Percentiles rank a stretch among this genome's conserved stretches.
phyloP scores from a whole-genome alignment of 257 asterid species.

The Euphrasia confusa region DNA sequence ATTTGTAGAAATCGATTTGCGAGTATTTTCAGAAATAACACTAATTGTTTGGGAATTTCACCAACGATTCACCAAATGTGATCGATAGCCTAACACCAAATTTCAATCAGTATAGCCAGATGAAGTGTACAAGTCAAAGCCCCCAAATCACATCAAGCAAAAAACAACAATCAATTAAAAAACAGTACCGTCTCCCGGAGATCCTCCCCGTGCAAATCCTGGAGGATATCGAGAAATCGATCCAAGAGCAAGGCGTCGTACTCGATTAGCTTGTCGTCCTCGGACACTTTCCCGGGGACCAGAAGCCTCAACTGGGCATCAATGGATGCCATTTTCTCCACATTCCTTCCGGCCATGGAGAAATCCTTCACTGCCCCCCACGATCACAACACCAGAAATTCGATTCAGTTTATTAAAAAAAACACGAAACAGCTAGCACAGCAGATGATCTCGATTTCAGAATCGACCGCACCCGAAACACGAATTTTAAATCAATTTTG shows the following conservation, averaged over 20 bases:
- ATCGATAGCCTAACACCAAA: background rate
- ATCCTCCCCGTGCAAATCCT: slow-evolving; percentile 88
- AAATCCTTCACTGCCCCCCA: too few relatives aligned
- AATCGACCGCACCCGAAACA: too few relatives aligned
- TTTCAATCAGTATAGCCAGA: background rate
- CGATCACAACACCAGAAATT: too few relatives aligned
- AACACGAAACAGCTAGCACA: too few relatives aligned
- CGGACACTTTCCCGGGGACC: slow-evolving; percentile 59
- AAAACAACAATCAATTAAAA: background rate
- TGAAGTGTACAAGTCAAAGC: background rate
- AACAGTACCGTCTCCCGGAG: slow-evolving; percentile 74
- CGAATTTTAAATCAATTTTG: too few relatives aligned
- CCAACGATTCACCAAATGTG: too few relatives aligned
- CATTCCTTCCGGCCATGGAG: slow-evolving; percentile 25
- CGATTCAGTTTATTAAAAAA: too few relatives aligned
- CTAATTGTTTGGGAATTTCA: too few relatives aligned
- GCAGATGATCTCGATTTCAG: too few relatives aligned
- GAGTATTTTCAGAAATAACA: too few relatives aligned
- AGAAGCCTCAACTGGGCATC: slow-evolving; percentile 89
- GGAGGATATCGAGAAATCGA: slow-evolving; percentile 90
- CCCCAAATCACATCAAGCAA: slow-evolving; percentile 1
- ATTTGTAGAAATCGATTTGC: too few relatives aligned
- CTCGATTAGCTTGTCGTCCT: slow-evolving; percentile 74
- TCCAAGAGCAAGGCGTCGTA: slow-evolving; percentile 91
- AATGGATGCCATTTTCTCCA: slow-evolving; percentile 87